Evolutionary conservation across 805 yeast species (phyloP), one percentile per base, ranked within the genome.

Genomic region (Barnettozyma sucrosica): DNA sequence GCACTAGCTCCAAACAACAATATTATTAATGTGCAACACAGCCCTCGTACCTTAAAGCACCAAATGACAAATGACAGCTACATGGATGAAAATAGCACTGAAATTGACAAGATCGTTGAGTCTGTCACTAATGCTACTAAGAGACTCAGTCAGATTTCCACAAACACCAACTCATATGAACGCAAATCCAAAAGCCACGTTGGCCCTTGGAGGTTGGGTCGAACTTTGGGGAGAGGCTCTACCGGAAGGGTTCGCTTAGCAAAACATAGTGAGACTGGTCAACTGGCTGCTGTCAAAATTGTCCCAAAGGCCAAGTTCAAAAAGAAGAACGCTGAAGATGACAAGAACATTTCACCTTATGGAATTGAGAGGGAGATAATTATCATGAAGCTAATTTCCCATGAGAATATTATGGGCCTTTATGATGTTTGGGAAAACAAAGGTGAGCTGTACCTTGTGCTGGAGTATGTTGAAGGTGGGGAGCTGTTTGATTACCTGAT

Each of bases 391-490:
- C 70, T 86, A 49, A 73, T 86, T 37, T 79, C 83, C 32, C 93
- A 86, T 64, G 83, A 85, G 26, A 85, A 86, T 62, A 86, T 86
- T 40, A 75, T 86, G 76, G 81, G 88, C 14, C 68, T 86, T 36
- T 85, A 82, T 58, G 95, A 86, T 55, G 95, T 86, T 39, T 86
- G 95, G 95, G 95, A 86, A 65, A 86, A 87, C 51, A 84, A 83
- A 57, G 81, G 84, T 49, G 89, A 85, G 52, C 66, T 86, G 37
- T 92, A 92, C 61, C 76, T 93, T 56, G 95, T 93, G 7, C 69
- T 93, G 48, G 99, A 93, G 67, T 93, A 93, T 67, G 90, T 95
- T 42, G 97, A 93, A 68, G 97, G 97, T 46, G 99, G 99, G 40
- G 99, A 93, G 69, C 73, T 93, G 44, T 93, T 93, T 62, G 97